phyloP scores from a whole-genome alignment of 495 filamentous ascomycete genomes.

The Haplographium delicatum region DNA sequence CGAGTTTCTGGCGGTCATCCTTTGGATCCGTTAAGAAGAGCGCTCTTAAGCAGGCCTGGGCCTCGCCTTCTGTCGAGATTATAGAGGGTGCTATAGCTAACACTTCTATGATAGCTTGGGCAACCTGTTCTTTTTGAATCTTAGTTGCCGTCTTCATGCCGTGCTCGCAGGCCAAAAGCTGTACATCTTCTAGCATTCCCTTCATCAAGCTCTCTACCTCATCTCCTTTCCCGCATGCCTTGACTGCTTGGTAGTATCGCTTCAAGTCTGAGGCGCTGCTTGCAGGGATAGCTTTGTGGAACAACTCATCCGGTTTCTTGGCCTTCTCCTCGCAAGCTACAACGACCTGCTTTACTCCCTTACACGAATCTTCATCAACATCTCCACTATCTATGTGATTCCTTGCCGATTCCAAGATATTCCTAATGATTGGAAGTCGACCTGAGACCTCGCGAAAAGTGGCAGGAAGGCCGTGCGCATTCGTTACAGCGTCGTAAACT shows the following conservation, averaged over 20 bases:
- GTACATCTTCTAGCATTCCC: constrained; percentile 25
- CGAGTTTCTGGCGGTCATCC: constrained; percentile 33
- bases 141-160: constrained; percentile 15
- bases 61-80: too few relatives aligned
- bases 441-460: constrained; percentile 26
- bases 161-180: constrained; percentile 17
- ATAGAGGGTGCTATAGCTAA: constrained; percentile 12
- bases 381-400: constrained; percentile 12
- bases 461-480: constrained; percentile 24
- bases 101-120: constrained; percentile 20
- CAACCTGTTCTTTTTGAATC: constrained; percentile 11
- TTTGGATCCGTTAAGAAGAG: constrained; percentile 26
- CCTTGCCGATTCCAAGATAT: constrained; percentile 19
- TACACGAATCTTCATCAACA: constrained; percentile 16
- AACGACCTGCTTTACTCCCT: constrained; percentile 18
- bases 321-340: constrained; percentile 23
- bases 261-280: constrained; percentile 12
- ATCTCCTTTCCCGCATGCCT: constrained; percentile 22
- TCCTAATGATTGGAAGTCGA: constrained; percentile 24
- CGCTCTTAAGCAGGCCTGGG: constrained; percentile 15
- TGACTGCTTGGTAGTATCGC: constrained; percentile 19
- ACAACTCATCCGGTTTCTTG: constrained; percentile 19
- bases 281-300: constrained; percentile 20
- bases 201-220: constrained; percentile 28
- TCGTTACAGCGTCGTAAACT: constrained; percentile 24